These are phyloP conservation scores for Neospermospora avenae DNA, from an alignment of 2,329 filamentous ascomycete species.

Conservation along the genomic window DNA sequence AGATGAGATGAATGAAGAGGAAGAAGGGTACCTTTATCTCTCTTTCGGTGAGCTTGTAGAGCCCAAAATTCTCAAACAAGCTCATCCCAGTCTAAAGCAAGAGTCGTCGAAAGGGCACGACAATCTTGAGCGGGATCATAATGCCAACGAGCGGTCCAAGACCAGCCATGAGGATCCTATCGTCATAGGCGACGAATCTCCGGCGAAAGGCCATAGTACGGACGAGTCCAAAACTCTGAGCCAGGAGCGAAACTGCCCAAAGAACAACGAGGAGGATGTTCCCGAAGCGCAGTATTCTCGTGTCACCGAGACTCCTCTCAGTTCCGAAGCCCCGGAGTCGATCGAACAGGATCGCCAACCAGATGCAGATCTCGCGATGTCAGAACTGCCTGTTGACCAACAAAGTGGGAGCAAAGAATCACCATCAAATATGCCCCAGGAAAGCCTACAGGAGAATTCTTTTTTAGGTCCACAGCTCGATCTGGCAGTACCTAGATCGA, in stretches of 20 bases:
- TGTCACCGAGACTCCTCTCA: slow-evolving; percentile 29
- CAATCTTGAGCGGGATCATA: slow-evolving; percentile 20
- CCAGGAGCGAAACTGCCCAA: slow-evolving; percentile 6
- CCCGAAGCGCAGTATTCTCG: slow-evolving; percentile 27
- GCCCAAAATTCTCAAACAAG: slow-evolving; percentile 58
- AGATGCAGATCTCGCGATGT: not conserved
- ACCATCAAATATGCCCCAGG: not conserved
- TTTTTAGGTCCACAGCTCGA: not conserved
- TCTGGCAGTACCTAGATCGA: not conserved
- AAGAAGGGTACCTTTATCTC: slow-evolving; percentile 60
- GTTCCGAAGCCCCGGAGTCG: slow-evolving; percentile 21
- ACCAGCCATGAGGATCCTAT: not conserved
- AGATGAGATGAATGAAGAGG: slow-evolving; percentile 48
- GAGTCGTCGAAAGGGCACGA: slow-evolving; percentile 4
- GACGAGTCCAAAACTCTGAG: slow-evolving; percentile 21
- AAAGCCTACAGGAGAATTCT: not conserved
- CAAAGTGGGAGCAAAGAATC: not conserved
- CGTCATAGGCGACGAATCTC: slow-evolving; percentile 9
- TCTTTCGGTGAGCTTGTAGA: slow-evolving; percentile 63
- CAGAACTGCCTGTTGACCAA: not conserved
- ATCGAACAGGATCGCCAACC: slow-evolving; percentile 5
- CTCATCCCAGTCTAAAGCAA: slow-evolving; percentile 10
- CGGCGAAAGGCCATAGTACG: slow-evolving; percentile 8
- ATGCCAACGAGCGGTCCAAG: not conserved
- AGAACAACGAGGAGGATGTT: slow-evolving; percentile 10